Evolutionary conservation across 108 stramenopile species (phyloP).

Genomic region (Discostella stelligeroides): DNA sequence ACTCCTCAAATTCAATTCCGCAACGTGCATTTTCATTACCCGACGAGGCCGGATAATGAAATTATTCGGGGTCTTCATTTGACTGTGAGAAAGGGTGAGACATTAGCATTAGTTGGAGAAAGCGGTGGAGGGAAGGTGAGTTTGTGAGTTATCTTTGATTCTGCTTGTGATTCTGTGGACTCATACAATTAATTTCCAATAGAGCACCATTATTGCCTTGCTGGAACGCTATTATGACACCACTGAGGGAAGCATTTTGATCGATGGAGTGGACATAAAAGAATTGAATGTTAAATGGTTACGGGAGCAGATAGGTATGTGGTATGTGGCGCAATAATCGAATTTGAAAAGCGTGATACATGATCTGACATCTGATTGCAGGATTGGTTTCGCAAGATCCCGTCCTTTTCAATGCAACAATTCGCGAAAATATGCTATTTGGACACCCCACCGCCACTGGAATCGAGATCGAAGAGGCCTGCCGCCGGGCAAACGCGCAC

Average conservation of each 20-base stretch:
- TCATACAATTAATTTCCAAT: too few species aligned
- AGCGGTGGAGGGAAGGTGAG: constrained; percentile 42
- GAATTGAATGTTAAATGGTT: constrained; percentile 51
- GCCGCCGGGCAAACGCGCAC: constrained; percentile 19
- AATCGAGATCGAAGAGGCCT: constrained; percentile 31
- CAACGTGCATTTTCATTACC: constrained; percentile 84
- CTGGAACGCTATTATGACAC: constrained; percentile 29
- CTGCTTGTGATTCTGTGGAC: too few species aligned
- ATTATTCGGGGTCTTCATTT: constrained; percentile 63
- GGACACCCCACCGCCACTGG: constrained; percentile 30
- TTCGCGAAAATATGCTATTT: constrained; percentile 65
- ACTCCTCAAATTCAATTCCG: constrained; percentile 33
- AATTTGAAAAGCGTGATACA: too few species aligned
- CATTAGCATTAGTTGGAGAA: constrained; percentile 77
- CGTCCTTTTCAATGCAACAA: constrained; percentile 57
- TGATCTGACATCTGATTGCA: not conserved
- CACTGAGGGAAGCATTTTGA: constrained; percentile 39
- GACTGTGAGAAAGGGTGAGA: constrained; percentile 60
- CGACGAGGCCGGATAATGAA: constrained; percentile 61
- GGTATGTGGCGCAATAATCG: constrained; percentile 9
- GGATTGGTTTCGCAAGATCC: constrained; percentile 64
- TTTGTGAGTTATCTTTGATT: not conserved
- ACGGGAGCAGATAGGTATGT: constrained; percentile 54
- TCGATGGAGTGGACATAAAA: constrained; percentile 63
- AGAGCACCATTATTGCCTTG: constrained; percentile 3